These are phyloP conservation scores for Chaetomiaceae sp. DNA, from an alignment of 2,329 filamentous ascomycete genomes.

Conservation along the genomic window DNA sequence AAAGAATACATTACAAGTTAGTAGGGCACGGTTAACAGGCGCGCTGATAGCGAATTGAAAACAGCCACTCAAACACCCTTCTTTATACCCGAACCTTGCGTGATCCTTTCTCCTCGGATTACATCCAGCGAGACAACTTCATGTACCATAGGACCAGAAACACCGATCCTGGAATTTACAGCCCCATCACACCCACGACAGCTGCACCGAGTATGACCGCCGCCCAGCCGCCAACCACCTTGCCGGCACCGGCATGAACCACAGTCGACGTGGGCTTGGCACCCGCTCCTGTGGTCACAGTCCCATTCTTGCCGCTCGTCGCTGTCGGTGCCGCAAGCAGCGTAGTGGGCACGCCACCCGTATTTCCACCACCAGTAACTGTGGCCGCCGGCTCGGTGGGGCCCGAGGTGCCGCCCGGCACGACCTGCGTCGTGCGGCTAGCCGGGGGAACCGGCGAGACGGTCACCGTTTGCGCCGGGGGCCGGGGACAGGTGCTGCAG, in stretches of 20 bases:
- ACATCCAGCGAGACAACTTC: no score
- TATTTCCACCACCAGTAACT: not conserved
- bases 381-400: not conserved
- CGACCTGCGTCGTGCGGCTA: not conserved
- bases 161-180: not conserved
- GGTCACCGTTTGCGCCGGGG: not conserved
- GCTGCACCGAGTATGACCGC: not conserved
- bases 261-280: not conserved
- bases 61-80: no score
- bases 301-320: no score
- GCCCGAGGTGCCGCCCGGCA: constrained; percentile 1
- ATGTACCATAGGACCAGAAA: no score
- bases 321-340: no score
- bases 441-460: not conserved
- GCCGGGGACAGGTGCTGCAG: not conserved
- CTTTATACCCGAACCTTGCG: no score
- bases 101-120: no score
- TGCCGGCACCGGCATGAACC: not conserved
- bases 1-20: no score
- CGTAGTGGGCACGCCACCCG: no score
- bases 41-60: no score
- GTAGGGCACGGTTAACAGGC: no score
- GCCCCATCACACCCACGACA: not conserved
- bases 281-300: no score
- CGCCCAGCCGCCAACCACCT: not conserved